phyloP scores from a whole-genome alignment of 1,284 basidiomycete genomes.

The Tetrapyrgos nigripes region DNA sequence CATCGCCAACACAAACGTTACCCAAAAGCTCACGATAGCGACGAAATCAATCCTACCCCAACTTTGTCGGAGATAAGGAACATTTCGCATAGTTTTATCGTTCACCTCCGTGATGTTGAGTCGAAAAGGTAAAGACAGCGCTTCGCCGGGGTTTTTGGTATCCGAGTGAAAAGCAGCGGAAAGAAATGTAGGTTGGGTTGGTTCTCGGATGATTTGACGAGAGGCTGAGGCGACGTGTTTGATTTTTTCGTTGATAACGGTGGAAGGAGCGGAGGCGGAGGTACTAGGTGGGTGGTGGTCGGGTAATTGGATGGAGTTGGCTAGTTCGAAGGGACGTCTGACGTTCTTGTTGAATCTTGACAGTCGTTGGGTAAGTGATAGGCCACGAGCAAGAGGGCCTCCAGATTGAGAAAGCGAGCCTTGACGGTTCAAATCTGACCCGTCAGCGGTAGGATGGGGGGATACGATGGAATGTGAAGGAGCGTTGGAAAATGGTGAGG shows the following conservation, averaged over 20 bases:
- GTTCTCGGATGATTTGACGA: conserved; percentile 29
- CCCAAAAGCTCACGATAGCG: conserved; percentile 75
- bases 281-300: not conserved
- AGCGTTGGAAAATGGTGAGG: conserved; percentile 45
- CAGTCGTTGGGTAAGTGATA: conserved; percentile 29
- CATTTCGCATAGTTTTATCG: conserved; percentile 62
- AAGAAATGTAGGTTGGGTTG: conserved; percentile 51
- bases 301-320: conserved; percentile 24
- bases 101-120: conserved; percentile 63
- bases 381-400: conserved; percentile 33
- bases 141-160: conserved; percentile 36
- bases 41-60: conserved; percentile 87
- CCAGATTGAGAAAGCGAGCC: conserved; percentile 21
- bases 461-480: conserved; percentile 32
- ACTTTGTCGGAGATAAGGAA: conserved; percentile 91
- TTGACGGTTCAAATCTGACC: conserved; percentile 20
- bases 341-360: conserved; percentile 36
- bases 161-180: conserved; percentile 58
- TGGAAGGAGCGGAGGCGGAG: not conserved
- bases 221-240: conserved; percentile 5
- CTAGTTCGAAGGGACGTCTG: conserved; percentile 38
- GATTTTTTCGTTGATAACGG: conserved; percentile 16
- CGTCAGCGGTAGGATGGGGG: conserved; percentile 9
- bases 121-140: conserved; percentile 69
- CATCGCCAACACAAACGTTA: conserved; percentile 59